Percentiles rank a stretch among this genome's conserved stretches.
Evolutionary conservation across 305 asterid genomes (phyloP).

Genomic region (Fraxinus angustifolia): DNA sequence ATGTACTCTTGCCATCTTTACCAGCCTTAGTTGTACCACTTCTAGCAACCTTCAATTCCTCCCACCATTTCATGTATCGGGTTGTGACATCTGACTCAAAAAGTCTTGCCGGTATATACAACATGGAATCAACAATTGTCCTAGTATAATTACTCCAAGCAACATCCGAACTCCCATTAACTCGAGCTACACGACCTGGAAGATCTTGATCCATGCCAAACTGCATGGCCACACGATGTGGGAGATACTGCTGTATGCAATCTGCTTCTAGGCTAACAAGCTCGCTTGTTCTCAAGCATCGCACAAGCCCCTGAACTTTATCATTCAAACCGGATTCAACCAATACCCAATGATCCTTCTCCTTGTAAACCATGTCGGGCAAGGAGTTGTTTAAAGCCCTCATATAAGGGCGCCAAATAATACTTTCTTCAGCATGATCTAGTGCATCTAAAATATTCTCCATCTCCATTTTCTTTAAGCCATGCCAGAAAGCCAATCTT

Average conservation of each 20-base stretch:
- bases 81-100: slow-evolving; percentile 30
- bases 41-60: slow-evolving; percentile 4
- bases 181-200: slow-evolving; percentile 28
- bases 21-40: background rate
- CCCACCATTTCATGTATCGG: slow-evolving; percentile 38
- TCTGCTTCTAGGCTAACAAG: slow-evolving; percentile 26
- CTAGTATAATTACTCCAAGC: slow-evolving; percentile 43
- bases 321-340: background rate
- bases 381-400: background rate
- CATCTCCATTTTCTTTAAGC: background rate
- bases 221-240: slow-evolving; percentile 50
- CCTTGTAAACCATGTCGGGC: slow-evolving; percentile 2
- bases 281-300: slow-evolving; percentile 33
- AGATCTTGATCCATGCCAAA: slow-evolving; percentile 53
- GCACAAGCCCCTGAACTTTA: slow-evolving; percentile 14
- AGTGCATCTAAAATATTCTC: background rate
- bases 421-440: slow-evolving; percentile 9
- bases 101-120: slow-evolving; percentile 33
- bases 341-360: slow-evolving; percentile 8
- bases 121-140: slow-evolving; percentile 20
- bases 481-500: slow-evolving; percentile 31
- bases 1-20: background rate
- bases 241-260: slow-evolving; percentile 33
- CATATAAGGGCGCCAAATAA: slow-evolving; percentile 37
- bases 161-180: slow-evolving; percentile 1